Base-by-base conservation (phyloP, 1,284 basidiomycete genomes). In the Sporisorium reilianum region DNA sequence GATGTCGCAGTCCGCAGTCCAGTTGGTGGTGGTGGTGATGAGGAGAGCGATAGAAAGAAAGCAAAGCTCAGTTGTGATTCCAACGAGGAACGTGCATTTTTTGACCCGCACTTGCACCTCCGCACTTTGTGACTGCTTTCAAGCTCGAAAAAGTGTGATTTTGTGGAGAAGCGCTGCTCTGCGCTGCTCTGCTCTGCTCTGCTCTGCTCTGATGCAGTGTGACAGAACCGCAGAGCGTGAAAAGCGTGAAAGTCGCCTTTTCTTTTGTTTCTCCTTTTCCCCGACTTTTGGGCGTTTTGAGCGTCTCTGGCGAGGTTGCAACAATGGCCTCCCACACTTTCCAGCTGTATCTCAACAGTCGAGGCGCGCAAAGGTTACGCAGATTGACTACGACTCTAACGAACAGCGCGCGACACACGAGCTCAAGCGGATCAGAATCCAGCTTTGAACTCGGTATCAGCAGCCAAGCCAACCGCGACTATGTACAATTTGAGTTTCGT, bases 181-280 rank as follows among this genome's bases (percentile, higher is more conserved):
- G 3, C 22, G 42, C 42, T 25, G 23, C 23, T 25, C 42, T 22
- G 41, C 41, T n/a, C n/a, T 22, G 22, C 8, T 25, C 22, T 16
- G 42, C 42, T 30, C 28, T 18, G 40, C 40, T n/a, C 8, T 14
- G 3, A 25, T 28, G 45, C 45, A 28, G 45, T n/a, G 45, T 46
- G 46, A 48, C 46, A 30, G 45, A 46, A 46, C 23, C 32, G 32
- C n/a, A 36, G 38, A 36, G 14, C 11, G 6, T 22, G n/a, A 36
- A 51, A 36, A 40, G 50, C 36, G 50, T 51, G 50, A 51, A 51
- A 48, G 45, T 30, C 26, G 16, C 12, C 20, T 45, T 45, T 25
- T 28, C n/a, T 14, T 23, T 28, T 48, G 12, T 18, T 20, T 3
- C 22, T 30, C 18, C 7, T n/a, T 48, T 48, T 48, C 28, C 46